Evolutionary conservation across 495 filamentous ascomycete species (phyloP).

Genomic region (Tuber aestivum): DNA sequence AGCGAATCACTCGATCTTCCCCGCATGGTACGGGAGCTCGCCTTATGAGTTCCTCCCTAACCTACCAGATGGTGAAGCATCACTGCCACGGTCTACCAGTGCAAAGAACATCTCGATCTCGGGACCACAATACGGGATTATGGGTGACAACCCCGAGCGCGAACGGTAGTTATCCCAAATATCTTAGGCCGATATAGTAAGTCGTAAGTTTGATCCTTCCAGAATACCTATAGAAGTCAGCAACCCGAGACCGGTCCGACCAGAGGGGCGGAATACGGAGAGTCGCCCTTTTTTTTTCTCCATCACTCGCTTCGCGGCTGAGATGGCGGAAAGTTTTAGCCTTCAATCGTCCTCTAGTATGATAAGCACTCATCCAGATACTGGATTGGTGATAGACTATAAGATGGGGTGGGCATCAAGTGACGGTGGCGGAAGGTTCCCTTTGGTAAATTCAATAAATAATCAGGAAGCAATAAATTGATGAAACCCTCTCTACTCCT

Average conservation of each 20-base stretch:
- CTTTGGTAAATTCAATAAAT: not conserved
- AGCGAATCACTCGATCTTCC: not conserved
- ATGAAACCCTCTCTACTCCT: no score
- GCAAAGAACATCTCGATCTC: not conserved
- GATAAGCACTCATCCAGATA: not conserved
- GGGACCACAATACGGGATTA: not conserved
- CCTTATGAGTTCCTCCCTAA: not conserved
- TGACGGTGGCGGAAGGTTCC: not conserved
- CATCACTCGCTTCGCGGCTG: not conserved
- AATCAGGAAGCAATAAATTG: no score
- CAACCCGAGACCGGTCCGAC: not conserved
- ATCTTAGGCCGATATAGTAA: not conserved
- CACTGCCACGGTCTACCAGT: no score
- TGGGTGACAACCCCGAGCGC: not conserved
- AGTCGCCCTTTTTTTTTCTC: not conserved
- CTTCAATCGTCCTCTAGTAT: no score
- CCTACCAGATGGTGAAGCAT: not conserved
- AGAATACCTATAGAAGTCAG: not conserved
- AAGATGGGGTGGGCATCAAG: not conserved
- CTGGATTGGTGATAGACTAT: not conserved
- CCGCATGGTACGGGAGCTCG: not conserved
- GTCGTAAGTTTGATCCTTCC: not conserved
- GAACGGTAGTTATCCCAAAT: not conserved
- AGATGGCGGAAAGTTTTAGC: not conserved
- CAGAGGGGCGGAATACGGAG: not conserved